Percentiles rank a stretch among this genome's conserved stretches.
Conservation (phyloP, 1,139 yeast species). For the Geotrichum australiense region DNA sequence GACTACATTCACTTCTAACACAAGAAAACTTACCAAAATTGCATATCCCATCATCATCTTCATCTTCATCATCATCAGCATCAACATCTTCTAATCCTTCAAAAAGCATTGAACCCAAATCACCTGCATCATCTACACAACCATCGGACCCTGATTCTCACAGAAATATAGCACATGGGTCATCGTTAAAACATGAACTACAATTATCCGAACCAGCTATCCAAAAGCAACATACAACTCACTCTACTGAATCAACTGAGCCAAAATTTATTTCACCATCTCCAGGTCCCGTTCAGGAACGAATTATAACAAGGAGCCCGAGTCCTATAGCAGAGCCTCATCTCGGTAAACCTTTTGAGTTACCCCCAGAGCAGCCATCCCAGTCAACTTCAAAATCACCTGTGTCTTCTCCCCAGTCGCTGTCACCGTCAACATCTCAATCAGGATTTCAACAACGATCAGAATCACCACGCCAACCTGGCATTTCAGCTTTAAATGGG, state of each 20-base stretch:
- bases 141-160: background rate
- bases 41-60: no score
- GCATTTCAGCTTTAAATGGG: background rate
- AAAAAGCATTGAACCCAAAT: background rate
- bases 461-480: background rate
- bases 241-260: background rate
- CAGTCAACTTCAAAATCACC: no score
- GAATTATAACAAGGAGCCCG: no score
- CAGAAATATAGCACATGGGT: background rate
- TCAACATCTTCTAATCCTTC: background rate
- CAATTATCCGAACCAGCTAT: background rate
- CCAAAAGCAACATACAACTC: background rate
- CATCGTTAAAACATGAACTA: background rate
- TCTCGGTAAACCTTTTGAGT: no score
- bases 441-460: background rate
- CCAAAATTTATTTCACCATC: no score
- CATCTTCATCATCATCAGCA: background rate
- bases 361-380: no score
- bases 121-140: background rate
- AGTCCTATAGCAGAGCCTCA: no score
- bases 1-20: constrained; percentile 24
- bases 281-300: no score
- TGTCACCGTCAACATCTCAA: no score
- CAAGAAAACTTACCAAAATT: no score
- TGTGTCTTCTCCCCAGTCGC: no score